These are phyloP conservation scores for Spirogloea muscicola DNA, from an alignment of 139 green algal genomes.

Conservation along the genomic window DNA sequence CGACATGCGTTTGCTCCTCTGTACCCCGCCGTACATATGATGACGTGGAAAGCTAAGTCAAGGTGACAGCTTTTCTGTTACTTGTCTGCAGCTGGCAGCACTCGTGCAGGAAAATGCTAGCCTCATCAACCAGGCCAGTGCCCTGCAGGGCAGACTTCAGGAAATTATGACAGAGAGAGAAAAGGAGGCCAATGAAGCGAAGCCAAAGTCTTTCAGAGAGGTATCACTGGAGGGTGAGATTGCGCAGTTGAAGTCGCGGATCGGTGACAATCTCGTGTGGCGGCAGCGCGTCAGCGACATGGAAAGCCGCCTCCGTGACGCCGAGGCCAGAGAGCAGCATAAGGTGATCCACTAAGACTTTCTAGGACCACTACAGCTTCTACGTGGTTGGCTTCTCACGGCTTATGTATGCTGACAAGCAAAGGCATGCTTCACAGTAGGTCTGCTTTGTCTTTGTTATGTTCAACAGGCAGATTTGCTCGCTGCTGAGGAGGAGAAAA, in stretches of 20 bases:
- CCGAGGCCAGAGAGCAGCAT: neutral
- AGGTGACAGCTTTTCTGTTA: neutral
- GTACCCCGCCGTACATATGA: neutral
- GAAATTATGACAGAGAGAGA: neutral
- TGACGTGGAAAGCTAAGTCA: neutral
- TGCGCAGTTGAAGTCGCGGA: neutral
- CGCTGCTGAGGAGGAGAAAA: too few species aligned
- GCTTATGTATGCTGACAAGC: too few species aligned
- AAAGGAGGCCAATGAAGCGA: neutral
- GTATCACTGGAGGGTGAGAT: slow-evolving; percentile 2
- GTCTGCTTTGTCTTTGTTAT: too few species aligned
- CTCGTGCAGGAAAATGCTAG: neutral
- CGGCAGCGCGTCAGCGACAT: neutral
- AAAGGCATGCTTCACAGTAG: too few species aligned
- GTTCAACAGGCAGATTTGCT: too few species aligned
- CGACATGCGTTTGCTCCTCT: neutral
- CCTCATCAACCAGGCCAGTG: neutral
- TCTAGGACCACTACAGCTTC: too few species aligned
- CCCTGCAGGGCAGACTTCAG: neutral
- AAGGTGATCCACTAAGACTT: too few species aligned
- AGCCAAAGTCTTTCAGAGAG: slow-evolving; percentile 2
- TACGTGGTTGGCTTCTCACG: too few species aligned
- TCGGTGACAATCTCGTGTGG: neutral
- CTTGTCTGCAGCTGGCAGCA: neutral
- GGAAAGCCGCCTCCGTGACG: neutral